Conservation (phyloP, 345 rosid genomes). For the Populus deltoides region DNA sequence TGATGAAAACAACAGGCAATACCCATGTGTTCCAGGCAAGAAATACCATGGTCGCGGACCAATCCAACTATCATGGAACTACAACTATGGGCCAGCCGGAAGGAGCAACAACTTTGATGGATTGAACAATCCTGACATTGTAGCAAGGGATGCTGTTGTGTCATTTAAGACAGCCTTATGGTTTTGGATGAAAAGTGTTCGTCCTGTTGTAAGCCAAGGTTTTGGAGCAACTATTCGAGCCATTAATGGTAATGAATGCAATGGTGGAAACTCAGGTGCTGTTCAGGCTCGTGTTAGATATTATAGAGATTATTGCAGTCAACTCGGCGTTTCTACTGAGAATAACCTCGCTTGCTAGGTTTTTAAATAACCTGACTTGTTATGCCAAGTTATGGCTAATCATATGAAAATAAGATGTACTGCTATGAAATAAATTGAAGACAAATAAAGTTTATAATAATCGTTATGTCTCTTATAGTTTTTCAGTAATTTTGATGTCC, state of each 20-base stretch:
- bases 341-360: slow-evolving; percentile 53
- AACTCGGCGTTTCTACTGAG: slow-evolving; percentile 53
- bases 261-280: slow-evolving; percentile 36
- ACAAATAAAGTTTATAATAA: no score
- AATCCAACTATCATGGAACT: slow-evolving; percentile 61
- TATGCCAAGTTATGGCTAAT: no score
- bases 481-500: no score
- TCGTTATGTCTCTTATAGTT: no score
- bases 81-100: slow-evolving; percentile 66
- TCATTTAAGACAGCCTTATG: slow-evolving; percentile 71
- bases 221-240: slow-evolving; percentile 68
- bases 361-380: background rate
- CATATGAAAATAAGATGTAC: no score
- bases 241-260: slow-evolving; percentile 58
- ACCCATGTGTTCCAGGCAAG: slow-evolving; percentile 53
- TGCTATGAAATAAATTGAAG: no score
- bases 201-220: slow-evolving; percentile 49
- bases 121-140: slow-evolving; percentile 53
- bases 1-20: slow-evolving; percentile 34
- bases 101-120: slow-evolving; percentile 47
- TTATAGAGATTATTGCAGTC: slow-evolving; percentile 48
- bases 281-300: slow-evolving; percentile 45
- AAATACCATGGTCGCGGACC: slow-evolving; percentile 66
- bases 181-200: slow-evolving; percentile 64
- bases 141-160: slow-evolving; percentile 48